Evolutionary conservation across 2,329 filamentous ascomycete species (phyloP), one percentile per base, ranked within the genome.

Genomic region (Blastomyces emzantsi): DNA sequence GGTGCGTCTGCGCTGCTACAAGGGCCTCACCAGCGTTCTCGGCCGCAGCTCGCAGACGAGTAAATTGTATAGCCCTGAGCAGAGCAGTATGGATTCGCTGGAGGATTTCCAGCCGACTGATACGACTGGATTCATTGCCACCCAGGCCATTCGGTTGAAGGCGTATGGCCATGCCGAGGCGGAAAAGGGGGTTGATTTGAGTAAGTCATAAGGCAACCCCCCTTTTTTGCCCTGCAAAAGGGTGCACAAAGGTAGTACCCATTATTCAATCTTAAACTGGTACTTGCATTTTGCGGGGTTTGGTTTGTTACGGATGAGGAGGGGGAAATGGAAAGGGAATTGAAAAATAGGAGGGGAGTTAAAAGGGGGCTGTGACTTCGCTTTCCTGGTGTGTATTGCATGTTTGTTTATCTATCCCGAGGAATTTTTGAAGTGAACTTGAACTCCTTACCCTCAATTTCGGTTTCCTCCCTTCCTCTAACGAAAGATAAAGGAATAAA

Each of bases 51-150:
- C 64, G 54, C 59, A 62, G 41, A 87, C 84, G 2, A 83, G 85
- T 79, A 87, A 87, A 77, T 76, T 88, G 59, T 88, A 88, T 73
- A 80, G 81, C 68, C 82, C 81, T 74, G 79, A 79, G 68, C 85
- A 86, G 77, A 81, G 79, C 64, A 81, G 78, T 64, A 87, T 88
- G 85, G 87, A 90, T 72, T 83, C 84, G 65, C 81, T 88, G 68
- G 85, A 82, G 66, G 82, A 83, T 73, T 88, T 88, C 71, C 78
- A 78, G 67, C 85, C 85, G 8, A 78, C 76, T 65, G 85, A 87
- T 68, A 86, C 85, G 39, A 85, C 82, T 51, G 84, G 83, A 39
- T 86, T 86, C 75, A 85, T 71, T 68, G 69, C 69, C 49, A 70
- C 71, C 22, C 68, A 72, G 62, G 67, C 70, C 54, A 71, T 75